These are phyloP conservation scores for Exidia glandulosa DNA, from an alignment of 768 basidiomycete genomes.

Conservation along the genomic window DNA sequence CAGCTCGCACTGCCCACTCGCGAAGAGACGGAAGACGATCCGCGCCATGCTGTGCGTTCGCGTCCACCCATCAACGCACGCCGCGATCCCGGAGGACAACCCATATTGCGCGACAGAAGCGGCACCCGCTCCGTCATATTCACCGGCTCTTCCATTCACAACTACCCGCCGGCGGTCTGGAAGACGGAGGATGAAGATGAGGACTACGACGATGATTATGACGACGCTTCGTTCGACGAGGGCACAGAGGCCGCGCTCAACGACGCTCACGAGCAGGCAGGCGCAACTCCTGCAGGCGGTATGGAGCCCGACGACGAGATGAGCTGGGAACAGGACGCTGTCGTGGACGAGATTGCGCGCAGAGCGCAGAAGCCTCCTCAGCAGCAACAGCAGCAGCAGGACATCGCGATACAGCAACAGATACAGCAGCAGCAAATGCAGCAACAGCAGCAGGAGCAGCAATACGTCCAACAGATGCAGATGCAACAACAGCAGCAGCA, in stretches of 20 bases:
- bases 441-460: slow-evolving; percentile 15
- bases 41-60: neutral
- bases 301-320: slow-evolving; percentile 57
- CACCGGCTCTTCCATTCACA: slow-evolving; percentile 53
- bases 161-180: slow-evolving; percentile 78
- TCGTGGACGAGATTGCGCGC: slow-evolving; percentile 36
- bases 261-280: slow-evolving; percentile 1
- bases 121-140: slow-evolving; percentile 47
- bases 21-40: neutral
- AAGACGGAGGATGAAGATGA: slow-evolving; percentile 65
- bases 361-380: slow-evolving; percentile 7
- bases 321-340: slow-evolving; percentile 72
- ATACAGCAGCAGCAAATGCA: slow-evolving; percentile 8
- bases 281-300: slow-evolving; percentile 2
- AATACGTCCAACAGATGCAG: slow-evolving; percentile 1
- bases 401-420: slow-evolving; percentile 21
- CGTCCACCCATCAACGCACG: neutral
- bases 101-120: neutral
- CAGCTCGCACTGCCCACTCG: neutral
- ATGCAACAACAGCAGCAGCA: slow-evolving; percentile 10
- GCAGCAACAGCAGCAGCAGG: slow-evolving; percentile 23
- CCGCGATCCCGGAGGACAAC: neutral
- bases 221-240: slow-evolving; percentile 32
- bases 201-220: slow-evolving; percentile 46
- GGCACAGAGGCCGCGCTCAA: neutral